These are phyloP conservation scores for Arthrobotrys megalospora DNA, from an alignment of 2,329 filamentous ascomycete genomes.

Conservation along the genomic window DNA sequence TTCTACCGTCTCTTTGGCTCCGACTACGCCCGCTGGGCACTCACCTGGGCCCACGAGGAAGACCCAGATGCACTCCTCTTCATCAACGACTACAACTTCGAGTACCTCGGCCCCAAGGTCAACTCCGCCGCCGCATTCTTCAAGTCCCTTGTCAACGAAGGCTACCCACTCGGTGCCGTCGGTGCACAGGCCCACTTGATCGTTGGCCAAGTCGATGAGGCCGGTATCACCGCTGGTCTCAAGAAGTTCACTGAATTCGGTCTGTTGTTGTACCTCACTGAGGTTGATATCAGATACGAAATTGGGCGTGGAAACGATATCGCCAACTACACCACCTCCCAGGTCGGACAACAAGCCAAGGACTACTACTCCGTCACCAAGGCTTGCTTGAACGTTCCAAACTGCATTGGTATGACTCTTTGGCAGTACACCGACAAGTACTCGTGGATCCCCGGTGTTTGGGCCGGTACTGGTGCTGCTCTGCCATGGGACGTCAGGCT, in stretches of 20 bases:
- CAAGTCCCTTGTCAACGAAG: constrained; percentile 51
- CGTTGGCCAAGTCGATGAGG: constrained; percentile 52
- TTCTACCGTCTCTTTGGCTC: constrained; percentile 74
- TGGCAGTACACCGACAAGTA: constrained; percentile 69
- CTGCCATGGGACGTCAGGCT: constrained; percentile 69
- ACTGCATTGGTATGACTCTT: constrained; percentile 69
- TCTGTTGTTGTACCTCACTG: constrained; percentile 54
- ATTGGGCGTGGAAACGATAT: constrained; percentile 59
- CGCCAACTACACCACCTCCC: constrained; percentile 51
- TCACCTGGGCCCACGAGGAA: constrained; percentile 72
- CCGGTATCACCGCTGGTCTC: constrained; percentile 56
- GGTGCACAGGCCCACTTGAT: constrained; percentile 59
- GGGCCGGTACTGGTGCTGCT: constrained; percentile 68
- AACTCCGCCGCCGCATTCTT: constrained; percentile 68
- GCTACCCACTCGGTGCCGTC: constrained; percentile 56
- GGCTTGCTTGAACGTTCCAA: constrained; percentile 50
- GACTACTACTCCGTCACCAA: constrained; percentile 60
- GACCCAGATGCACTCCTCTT: constrained; percentile 74
- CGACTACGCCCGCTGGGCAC: constrained; percentile 74
- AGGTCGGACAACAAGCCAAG: constrained; percentile 56
- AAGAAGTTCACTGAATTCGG: constrained; percentile 49
- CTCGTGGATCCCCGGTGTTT: constrained; percentile 69
- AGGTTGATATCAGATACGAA: constrained; percentile 58
- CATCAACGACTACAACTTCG: constrained; percentile 77
- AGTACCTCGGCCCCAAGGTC: constrained; percentile 71